These are phyloP conservation scores for Chlorella sp. DNA, from an alignment of 139 green algal genomes.

Conservation along the genomic window DNA sequence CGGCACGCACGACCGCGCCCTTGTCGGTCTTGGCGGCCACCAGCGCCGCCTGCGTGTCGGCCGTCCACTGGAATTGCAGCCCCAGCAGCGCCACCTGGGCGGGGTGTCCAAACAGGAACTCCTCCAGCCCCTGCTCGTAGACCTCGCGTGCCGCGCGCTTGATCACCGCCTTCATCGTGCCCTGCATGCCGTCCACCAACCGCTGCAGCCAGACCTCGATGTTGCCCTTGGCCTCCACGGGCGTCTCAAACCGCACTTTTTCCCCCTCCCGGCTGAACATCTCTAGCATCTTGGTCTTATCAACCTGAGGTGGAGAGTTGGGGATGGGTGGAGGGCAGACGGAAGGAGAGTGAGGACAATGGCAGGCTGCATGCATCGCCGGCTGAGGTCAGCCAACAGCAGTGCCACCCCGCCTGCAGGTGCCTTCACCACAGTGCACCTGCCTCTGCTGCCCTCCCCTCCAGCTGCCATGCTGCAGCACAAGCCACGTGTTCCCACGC, in stretches of 20 bases:
- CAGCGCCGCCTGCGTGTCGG: slow-evolving; percentile 61
- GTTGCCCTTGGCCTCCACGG: slow-evolving; percentile 83
- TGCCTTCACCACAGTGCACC: neutral
- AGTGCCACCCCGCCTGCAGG: too few relatives aligned
- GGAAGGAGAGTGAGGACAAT: neutral
- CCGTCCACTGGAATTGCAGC: slow-evolving; percentile 96
- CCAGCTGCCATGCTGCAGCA: neutral
- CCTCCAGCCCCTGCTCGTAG: slow-evolving; percentile 78
- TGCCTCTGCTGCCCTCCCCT: neutral
- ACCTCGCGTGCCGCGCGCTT: slow-evolving; percentile 80
- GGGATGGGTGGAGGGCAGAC: too few relatives aligned
- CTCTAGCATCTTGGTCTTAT: slow-evolving; percentile 90
- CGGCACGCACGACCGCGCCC: slow-evolving; percentile 80
- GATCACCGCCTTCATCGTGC: slow-evolving; percentile 83
- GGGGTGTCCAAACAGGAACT: slow-evolving; percentile 90
- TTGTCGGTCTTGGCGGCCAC: slow-evolving; percentile 82
- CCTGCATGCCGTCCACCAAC: slow-evolving; percentile 94
- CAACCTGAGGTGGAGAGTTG: slow-evolving; percentile 35
- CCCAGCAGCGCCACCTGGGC: slow-evolving; percentile 89
- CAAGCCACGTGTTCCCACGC: neutral
- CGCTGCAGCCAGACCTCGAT: slow-evolving; percentile 96
- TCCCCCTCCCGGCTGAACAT: slow-evolving; percentile 92
- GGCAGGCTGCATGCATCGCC: too few relatives aligned
- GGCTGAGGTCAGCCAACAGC: too few relatives aligned
- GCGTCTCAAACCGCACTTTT: slow-evolving; percentile 61